These are phyloP conservation scores for Hansenula sp. DNA, from an alignment of 1,139 yeast genomes.

Conservation along the genomic window DNA sequence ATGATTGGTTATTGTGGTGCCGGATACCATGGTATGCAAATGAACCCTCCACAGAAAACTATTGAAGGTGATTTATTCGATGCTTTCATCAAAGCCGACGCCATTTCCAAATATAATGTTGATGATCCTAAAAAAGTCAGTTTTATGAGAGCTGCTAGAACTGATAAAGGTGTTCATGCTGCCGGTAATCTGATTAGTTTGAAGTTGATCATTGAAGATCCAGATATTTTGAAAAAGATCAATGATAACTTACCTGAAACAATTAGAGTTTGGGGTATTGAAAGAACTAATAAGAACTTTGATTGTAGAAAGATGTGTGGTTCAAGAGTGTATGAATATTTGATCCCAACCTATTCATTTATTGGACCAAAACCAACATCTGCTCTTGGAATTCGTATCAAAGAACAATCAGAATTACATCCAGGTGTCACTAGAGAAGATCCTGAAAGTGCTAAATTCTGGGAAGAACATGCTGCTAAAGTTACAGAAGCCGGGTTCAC, in stretches of 20 bases:
- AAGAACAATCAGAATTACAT: slow-evolving; percentile 44
- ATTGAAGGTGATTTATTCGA: slow-evolving; percentile 88
- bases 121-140: slow-evolving; percentile 87
- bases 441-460: slow-evolving; percentile 67
- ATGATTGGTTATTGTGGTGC: slow-evolving; percentile 97
- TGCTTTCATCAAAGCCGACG: slow-evolving; percentile 87
- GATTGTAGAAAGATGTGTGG: slow-evolving; percentile 96
- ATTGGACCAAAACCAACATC: slow-evolving; percentile 85
- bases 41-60: slow-evolving; percentile 86
- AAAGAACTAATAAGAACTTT: slow-evolving; percentile 84
- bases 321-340: slow-evolving; percentile 88
- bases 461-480: slow-evolving; percentile 53
- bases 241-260: slow-evolving; percentile 77
- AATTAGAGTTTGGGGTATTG: slow-evolving; percentile 90
- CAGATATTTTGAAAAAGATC: slow-evolving; percentile 68
- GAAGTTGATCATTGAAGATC: slow-evolving; percentile 86
- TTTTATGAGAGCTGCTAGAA: slow-evolving; percentile 94
- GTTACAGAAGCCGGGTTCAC: slow-evolving; percentile 45
- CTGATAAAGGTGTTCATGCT: slow-evolving; percentile 99
- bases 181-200: slow-evolving; percentile 93
- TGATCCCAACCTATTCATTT: slow-evolving; percentile 86
- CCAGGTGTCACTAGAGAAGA: slow-evolving; percentile 65
- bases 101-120: slow-evolving; percentile 83
- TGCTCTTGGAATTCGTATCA: slow-evolving; percentile 56
- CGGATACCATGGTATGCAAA: slow-evolving; percentile 97